Percentiles rank a stretch among this genome's conserved stretches.
Conservation (phyloP, 2,329 filamentous ascomycete species). For the Xylaria sp. region DNA sequence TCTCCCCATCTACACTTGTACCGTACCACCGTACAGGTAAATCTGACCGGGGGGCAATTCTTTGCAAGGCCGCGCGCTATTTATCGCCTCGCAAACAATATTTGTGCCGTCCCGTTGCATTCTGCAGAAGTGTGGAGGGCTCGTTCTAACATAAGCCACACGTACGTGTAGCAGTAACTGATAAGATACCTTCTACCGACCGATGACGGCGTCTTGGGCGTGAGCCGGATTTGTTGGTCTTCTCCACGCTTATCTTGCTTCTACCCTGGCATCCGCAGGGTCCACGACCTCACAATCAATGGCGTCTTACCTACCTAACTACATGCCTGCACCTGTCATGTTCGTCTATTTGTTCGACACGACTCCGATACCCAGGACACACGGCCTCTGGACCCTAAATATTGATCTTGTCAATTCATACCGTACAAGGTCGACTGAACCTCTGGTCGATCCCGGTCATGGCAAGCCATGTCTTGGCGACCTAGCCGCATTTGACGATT, state of each 20-base stretch:
- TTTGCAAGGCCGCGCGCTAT: constrained; percentile 18
- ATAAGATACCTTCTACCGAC: constrained; percentile 11
- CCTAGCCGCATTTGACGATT: neutral
- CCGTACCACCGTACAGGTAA: constrained; percentile 4
- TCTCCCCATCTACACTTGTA: constrained; percentile 21
- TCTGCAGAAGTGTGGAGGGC: constrained; percentile 20
- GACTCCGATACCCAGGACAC: neutral
- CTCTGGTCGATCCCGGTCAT: neutral
- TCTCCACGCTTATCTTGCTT: neutral
- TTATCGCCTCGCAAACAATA: constrained; percentile 21
- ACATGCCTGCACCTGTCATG: too few relatives aligned
- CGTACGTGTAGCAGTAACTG: constrained; percentile 3
- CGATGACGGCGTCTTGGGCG: constrained; percentile 12
- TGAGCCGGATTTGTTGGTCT: neutral
- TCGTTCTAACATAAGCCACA: constrained; percentile 1
- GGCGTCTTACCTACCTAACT: neutral
- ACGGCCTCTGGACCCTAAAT: neutral
- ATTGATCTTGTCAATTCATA: neutral
- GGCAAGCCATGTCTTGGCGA: neutral
- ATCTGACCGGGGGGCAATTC: too few relatives aligned
- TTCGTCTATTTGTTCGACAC: neutral
- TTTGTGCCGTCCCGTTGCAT: constrained; percentile 18
- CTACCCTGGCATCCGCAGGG: neutral
- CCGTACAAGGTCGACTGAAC: neutral
- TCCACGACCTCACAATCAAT: neutral